A percentile compares a stretch with the other conserved stretches of the same genome.
These are phyloP conservation scores for Ochromonas danica DNA, from an alignment of 108 stramenopile genomes.

Conservation along the genomic window DNA sequence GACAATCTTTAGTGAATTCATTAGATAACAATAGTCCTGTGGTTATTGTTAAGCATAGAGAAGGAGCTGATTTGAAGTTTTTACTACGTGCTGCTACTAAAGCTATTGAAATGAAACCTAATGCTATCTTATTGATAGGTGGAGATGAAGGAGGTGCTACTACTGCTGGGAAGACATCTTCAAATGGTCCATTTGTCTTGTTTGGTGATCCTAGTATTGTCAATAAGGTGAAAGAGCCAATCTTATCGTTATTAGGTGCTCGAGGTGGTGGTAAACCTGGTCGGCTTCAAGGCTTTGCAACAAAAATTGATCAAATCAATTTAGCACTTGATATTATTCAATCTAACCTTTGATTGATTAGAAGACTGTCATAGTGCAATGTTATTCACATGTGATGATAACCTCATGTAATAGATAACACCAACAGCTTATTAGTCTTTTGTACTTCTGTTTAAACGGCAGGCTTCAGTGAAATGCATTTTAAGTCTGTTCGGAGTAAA, in stretches of 20 bases:
- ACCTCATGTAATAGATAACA: too few species aligned
- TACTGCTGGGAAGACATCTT: too few species aligned
- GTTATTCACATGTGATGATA: too few species aligned
- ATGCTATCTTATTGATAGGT: background rate
- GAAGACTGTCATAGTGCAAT: too few species aligned
- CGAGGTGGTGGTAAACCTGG: constrained; percentile 29
- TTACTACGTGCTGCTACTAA: background rate
- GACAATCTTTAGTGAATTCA: background rate
- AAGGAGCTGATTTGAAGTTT: background rate
- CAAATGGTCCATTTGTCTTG: background rate
- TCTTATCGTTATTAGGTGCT: background rate
- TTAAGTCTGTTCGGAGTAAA: too few species aligned
- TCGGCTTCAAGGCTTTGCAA: constrained; percentile 10
- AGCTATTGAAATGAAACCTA: background rate
- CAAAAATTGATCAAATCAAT: background rate
- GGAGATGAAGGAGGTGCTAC: background rate
- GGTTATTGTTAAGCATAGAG: background rate
- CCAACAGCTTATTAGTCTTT: too few species aligned
- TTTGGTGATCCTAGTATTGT: background rate
- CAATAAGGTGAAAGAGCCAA: background rate
- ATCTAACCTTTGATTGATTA: background rate
- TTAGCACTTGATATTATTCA: too few species aligned
- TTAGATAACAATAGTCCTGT: background rate
- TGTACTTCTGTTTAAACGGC: too few species aligned
- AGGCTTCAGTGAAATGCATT: too few species aligned